Base-by-base conservation (phyloP, 2,329 filamentous ascomycete genomes). In the Calonectria crousiana region DNA sequence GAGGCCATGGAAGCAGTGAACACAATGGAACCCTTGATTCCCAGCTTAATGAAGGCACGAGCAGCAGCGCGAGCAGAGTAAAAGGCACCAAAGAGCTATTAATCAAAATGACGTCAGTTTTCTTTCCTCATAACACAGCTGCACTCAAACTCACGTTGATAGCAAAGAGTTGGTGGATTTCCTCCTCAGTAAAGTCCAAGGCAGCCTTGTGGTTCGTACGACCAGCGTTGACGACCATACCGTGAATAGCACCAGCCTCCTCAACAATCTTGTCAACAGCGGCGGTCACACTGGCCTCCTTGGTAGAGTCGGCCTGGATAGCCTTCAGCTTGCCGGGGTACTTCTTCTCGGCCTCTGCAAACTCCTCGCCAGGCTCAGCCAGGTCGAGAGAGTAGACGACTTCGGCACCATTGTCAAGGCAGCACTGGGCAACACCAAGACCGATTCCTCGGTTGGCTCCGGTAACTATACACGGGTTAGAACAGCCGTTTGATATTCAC, bases 181-280 rank as follows among this genome's bases (percentile, higher is more conserved):
- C 75, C 13, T 76, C 79, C 16, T 73, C 70, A 5, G 71, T 75
- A 49, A 81, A 89, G 26, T 90, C 87, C 5, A 89, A 79, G 0
- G 88, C 88, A 1, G 88, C 79, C 77, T 90, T 89, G 76, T 90
- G 88, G 76, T 89, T 88, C 6, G 88, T 90, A 10, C 85, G 81
- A 10, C 88, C 88, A 0, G 88, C 88, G 71, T 90, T 89, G n/a
- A 84, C 85, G 1, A 89, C 87, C 82, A 90, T 87, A 67, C 87
- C 87, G 77, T 88, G 84, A 71, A 87, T 83, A 38, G 83, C 82
- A 23, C 86, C 86, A 10, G 79, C 78, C 49, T 82, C 77, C 20
- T 79, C 80, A 4, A 86, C 81, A 36, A 88, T 82, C 69, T 82
- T 78, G 51, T 88, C 84, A 28, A 89, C 79, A 1, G 86, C 86